These are phyloP conservation scores for Batkoa obscura DNA, from an alignment of 371 early-diverging fungal genomes.

Conservation along the genomic window DNA sequence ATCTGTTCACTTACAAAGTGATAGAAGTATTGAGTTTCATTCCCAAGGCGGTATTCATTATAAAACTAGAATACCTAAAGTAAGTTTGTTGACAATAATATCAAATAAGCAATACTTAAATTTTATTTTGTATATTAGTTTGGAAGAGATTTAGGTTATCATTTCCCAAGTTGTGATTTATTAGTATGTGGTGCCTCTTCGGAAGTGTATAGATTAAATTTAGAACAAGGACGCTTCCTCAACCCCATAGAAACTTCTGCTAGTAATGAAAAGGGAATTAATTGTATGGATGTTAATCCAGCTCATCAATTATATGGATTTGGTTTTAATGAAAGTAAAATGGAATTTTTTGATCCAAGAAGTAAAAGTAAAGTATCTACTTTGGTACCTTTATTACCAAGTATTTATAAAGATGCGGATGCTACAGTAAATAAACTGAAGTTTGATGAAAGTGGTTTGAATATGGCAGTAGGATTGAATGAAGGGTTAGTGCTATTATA, in stretches of 20 bases:
- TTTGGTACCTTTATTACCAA: slow-evolving; percentile 11
- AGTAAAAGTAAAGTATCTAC: slow-evolving; percentile 52
- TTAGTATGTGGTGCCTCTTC: slow-evolving; percentile 59
- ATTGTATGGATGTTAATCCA: slow-evolving; percentile 64
- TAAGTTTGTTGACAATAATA: slow-evolving; percentile 9
- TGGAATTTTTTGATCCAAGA: slow-evolving; percentile 92
- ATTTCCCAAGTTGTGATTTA: slow-evolving; percentile 81
- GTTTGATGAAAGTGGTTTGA: slow-evolving; percentile 75
- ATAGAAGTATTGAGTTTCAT: slow-evolving; percentile 94
- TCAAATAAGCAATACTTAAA: background rate
- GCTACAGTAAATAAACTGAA: slow-evolving; percentile 25
- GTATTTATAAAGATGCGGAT: slow-evolving; percentile 9
- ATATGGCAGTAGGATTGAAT: slow-evolving; percentile 75
- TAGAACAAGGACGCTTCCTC: slow-evolving; percentile 90
- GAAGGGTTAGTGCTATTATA: slow-evolving; percentile 82
- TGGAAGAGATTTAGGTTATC: slow-evolving; percentile 83
- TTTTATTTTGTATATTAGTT: slow-evolving; percentile 20
- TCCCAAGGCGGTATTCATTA: slow-evolving; percentile 91
- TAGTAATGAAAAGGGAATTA: slow-evolving; percentile 43
- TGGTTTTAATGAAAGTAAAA: slow-evolving; percentile 68
- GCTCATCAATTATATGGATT: slow-evolving; percentile 83
- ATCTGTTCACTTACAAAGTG: slow-evolving; percentile 75
- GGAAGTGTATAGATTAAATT: slow-evolving; percentile 84
- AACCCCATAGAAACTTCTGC: slow-evolving; percentile 51
- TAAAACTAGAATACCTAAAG: slow-evolving; percentile 82